These are phyloP conservation scores for Penicillium occitanis DNA, from an alignment of 2,329 filamentous ascomycete species.

Conservation along the genomic window DNA sequence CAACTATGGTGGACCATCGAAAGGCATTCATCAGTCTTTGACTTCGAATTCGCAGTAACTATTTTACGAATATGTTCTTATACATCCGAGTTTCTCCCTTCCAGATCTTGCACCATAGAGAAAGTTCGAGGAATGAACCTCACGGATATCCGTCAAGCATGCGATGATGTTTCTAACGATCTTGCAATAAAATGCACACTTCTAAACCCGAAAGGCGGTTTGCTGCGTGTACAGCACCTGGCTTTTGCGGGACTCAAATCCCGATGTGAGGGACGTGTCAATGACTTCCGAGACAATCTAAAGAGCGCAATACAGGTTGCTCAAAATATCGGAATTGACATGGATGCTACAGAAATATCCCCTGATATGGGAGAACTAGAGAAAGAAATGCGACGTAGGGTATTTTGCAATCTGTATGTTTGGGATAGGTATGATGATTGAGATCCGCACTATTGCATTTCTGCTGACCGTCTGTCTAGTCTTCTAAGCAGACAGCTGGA, in stretches of 20 bases:
- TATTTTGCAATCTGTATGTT: not conserved
- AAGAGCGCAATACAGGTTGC: not conserved
- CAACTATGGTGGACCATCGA: not conserved
- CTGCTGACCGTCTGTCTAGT: not conserved
- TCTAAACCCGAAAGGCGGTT: not conserved
- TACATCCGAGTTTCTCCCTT: not conserved
- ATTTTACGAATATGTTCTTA: conserved; percentile 4
- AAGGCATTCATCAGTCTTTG: not conserved
- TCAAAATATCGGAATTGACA: not conserved
- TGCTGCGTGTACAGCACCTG: not conserved
- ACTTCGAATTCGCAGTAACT: not conserved
- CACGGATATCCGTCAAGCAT: not conserved
- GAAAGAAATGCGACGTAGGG: not conserved
- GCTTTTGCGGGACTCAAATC: not conserved
- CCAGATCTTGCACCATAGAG: not conserved
- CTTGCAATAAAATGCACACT: not conserved
- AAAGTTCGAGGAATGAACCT: not conserved
- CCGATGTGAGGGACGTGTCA: not conserved
- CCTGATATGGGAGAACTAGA: not conserved
- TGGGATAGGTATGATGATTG: not conserved
- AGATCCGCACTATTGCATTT: too few species aligned
- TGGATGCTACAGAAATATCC: not conserved
- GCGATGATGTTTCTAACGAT: not conserved
- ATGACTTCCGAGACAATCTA: not conserved
- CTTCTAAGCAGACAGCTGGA: not conserved